These are phyloP conservation scores for Crithidia sp. DNA, from an alignment of 208 protist genomes.

Conservation along the genomic window DNA sequence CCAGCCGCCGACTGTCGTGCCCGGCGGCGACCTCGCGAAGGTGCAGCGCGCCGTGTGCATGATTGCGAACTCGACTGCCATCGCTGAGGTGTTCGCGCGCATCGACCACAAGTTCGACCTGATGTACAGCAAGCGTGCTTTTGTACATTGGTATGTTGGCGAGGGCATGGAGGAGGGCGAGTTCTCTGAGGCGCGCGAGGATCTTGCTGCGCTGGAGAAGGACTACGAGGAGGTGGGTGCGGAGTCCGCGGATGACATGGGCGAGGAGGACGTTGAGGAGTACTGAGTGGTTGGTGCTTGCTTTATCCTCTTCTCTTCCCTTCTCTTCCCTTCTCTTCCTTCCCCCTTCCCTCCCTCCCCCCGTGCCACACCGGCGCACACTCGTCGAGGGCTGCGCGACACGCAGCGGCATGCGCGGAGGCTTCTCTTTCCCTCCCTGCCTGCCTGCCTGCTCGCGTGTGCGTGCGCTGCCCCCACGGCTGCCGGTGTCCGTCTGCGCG, in stretches of 20 bases:
- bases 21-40: slow-evolving; percentile 95
- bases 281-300: slow-evolving; percentile 71
- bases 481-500: not conserved
- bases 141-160: slow-evolving; percentile 95
- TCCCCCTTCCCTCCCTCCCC: not conserved
- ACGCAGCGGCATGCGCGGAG: too few relatives aligned
- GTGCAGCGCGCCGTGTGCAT: slow-evolving; percentile 96
- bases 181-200: slow-evolving; percentile 96
- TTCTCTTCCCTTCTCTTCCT: not conserved
- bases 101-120: slow-evolving; percentile 97
- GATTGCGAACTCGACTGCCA: slow-evolving; percentile 93
- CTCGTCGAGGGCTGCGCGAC: too few relatives aligned
- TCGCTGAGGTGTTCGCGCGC: slow-evolving; percentile 94
- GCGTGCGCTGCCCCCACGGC: not conserved
- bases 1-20: slow-evolving; percentile 96
- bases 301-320: not conserved
- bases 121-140: slow-evolving; percentile 73
- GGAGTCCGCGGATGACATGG: slow-evolving; percentile 89
- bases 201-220: slow-evolving; percentile 96
- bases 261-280: slow-evolving; percentile 95
- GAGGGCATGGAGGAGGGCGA: slow-evolving; percentile 98
- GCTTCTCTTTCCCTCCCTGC: too few relatives aligned
- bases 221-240: slow-evolving; percentile 91
- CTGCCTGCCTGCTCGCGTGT: too few relatives aligned
- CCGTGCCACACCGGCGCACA: not conserved